phyloP scores from a whole-genome alignment of 257 asterid species.

The Penstemon newberryi region DNA sequence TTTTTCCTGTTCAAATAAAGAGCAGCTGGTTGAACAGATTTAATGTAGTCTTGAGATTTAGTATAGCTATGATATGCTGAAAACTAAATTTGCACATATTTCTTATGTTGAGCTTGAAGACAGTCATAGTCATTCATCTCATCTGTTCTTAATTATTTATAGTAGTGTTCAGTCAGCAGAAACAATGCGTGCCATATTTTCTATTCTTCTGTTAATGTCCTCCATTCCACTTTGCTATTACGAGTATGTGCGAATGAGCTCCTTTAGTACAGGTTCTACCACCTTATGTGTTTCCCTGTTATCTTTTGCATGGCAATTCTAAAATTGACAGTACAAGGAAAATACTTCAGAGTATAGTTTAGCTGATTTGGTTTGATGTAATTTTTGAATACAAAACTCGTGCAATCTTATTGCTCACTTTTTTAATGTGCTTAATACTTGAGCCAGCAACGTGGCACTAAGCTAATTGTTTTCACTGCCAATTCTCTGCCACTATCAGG shows the following conservation, averaged over 20 bases:
- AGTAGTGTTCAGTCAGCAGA: background rate
- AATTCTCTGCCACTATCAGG: constrained; percentile 47
- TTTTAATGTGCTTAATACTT: constrained; percentile 8
- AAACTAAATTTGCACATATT: background rate
- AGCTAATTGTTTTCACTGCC: constrained; percentile 27
- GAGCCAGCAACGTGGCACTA: background rate
- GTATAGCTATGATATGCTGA: background rate
- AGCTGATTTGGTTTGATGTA: constrained; percentile 14
- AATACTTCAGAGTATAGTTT: constrained; percentile 9
- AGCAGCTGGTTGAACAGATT: constrained; percentile 12
- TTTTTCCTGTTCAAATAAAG: background rate
- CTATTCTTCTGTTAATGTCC: constrained; percentile 1
- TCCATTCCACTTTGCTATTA: constrained; percentile 8
- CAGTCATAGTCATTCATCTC: constrained; percentile 2
- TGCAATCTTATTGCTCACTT: constrained; percentile 14
- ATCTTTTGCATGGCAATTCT: constrained; percentile 11
- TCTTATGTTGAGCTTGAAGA: constrained; percentile 8
- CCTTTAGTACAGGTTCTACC: constrained; percentile 8
- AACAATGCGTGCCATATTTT: background rate
- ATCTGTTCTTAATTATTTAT: constrained; percentile 6
- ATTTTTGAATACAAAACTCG: background rate
- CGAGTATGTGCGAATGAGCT: constrained; percentile 21
- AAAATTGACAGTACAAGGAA: constrained; percentile 2
- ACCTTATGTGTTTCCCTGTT: constrained; percentile 17
- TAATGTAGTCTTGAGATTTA: constrained; percentile 7